Percentiles rank a stretch among this genome's conserved stretches.
These are phyloP conservation scores for Saturnispora quitensis DNA, from an alignment of 805 yeast species.

Conservation along the genomic window DNA sequence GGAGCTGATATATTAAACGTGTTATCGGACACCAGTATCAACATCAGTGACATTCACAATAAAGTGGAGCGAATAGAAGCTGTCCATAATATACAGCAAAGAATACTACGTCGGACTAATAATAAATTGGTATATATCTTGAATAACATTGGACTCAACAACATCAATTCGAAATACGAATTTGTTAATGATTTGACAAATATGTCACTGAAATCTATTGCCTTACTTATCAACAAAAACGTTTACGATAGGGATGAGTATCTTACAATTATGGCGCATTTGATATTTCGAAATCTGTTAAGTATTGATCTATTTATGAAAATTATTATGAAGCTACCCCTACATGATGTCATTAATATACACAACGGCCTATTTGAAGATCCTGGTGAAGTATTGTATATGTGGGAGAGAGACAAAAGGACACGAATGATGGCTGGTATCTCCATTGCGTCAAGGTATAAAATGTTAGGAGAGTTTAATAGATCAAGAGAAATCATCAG, in stretches of 20 bases:
- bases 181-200: slow-evolving; percentile 1
- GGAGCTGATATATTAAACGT: not conserved
- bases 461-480: slow-evolving; percentile 13
- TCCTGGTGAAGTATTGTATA: slow-evolving; percentile 7
- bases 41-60: slow-evolving; percentile 1
- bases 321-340: slow-evolving; percentile 16
- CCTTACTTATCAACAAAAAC: not conserved
- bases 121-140: slow-evolving; percentile 1
- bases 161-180: not conserved
- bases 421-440: slow-evolving; percentile 15
- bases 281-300: slow-evolving; percentile 14
- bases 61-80: slow-evolving; percentile 6
- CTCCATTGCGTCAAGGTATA: slow-evolving; percentile 19
- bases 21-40: slow-evolving; percentile 1
- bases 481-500: slow-evolving; percentile 14
- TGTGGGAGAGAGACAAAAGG: slow-evolving; percentile 8
- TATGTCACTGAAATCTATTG: not conserved
- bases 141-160: slow-evolving; percentile 4
- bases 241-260: slow-evolving; percentile 12
- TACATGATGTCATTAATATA: slow-evolving; percentile 11
- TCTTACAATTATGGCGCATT: slow-evolving; percentile 16
- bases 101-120: not conserved
- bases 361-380: slow-evolving; percentile 8
- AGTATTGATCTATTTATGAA: slow-evolving; percentile 11
- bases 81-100: not conserved